Conservation (phyloP, 1,284 basidiomycete genomes). For the Cutaneotrichosporon sp. region DNA sequence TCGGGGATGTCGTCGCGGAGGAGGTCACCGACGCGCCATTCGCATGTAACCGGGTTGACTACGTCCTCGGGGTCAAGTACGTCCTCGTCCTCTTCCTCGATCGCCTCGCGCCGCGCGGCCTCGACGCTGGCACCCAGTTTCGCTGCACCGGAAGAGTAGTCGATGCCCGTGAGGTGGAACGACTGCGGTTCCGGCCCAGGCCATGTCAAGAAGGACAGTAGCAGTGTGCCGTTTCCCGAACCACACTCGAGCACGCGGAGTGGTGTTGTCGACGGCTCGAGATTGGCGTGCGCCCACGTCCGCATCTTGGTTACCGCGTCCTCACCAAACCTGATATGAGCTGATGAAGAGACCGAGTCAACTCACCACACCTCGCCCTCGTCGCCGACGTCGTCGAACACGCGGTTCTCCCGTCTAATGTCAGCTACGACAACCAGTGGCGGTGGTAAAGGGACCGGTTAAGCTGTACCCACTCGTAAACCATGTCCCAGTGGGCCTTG, state of each 20-base stretch:
- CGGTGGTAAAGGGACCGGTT: too few species aligned
- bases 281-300: conserved; percentile 39
- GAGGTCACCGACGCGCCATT: conserved; percentile 42
- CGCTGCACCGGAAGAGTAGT: conserved; percentile 40
- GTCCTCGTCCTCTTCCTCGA: conserved; percentile 20
- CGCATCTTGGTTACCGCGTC: conserved; percentile 44
- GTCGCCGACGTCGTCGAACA: conserved; percentile 32
- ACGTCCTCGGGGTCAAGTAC: conserved; percentile 36
- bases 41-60: conserved; percentile 29
- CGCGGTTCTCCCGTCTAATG: conserved; percentile 43
- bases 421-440: neutral
- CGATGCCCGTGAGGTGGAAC: conserved; percentile 45
- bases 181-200: conserved; percentile 21
- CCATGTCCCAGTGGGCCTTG: conserved; percentile 46
- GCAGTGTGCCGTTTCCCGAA: conserved; percentile 46
- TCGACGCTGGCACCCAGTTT: conserved; percentile 35
- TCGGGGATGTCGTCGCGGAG: conserved; percentile 36
- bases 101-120: conserved; percentile 18
- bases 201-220: conserved; percentile 45
- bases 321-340: conserved; percentile 43
- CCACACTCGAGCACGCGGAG: conserved; percentile 42
- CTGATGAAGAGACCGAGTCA: neutral
- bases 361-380: conserved; percentile 43
- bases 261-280: conserved; percentile 22
- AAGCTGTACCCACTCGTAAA: conserved; percentile 37